These are phyloP conservation scores for Begonia loranthoides DNA, from an alignment of 306 rosid species.

Conservation along the genomic window DNA sequence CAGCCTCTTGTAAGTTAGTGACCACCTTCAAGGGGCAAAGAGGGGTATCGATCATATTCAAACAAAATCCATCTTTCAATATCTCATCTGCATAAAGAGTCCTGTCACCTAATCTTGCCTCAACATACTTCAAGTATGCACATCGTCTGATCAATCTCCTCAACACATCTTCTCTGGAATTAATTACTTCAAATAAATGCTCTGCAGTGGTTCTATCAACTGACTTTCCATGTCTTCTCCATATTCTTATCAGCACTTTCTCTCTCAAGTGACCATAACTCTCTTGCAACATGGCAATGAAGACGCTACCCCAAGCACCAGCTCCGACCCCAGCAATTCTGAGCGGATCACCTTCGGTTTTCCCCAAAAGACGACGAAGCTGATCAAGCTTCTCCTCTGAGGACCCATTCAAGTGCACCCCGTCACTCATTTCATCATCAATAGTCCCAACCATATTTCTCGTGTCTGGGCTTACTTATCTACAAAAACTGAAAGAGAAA, in stretches of 20 bases:
- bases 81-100: slow-evolving; percentile 75
- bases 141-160: slow-evolving; percentile 86
- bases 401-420: slow-evolving; percentile 24
- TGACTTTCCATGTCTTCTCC: slow-evolving; percentile 71
- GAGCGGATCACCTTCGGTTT: slow-evolving; percentile 76
- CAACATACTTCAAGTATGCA: slow-evolving; percentile 88
- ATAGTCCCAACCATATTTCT: slow-evolving; percentile 31
- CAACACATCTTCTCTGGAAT: slow-evolving; percentile 82
- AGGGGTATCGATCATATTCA: slow-evolving; percentile 93
- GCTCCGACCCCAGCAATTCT: slow-evolving; percentile 90
- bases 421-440: slow-evolving; percentile 14
- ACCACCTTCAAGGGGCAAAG: slow-evolving; percentile 89
- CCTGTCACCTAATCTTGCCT: slow-evolving; percentile 82
- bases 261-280: slow-evolving; percentile 69
- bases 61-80: slow-evolving; percentile 86
- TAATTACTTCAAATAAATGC: slow-evolving; percentile 82
- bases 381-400: slow-evolving; percentile 78
- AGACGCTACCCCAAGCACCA: slow-evolving; percentile 99
- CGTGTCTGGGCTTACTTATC: slow-evolving; percentile 11
- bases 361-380: slow-evolving; percentile 49
- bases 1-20: slow-evolving; percentile 93
- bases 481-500: too few relatives aligned
- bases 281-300: slow-evolving; percentile 77
- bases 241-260: slow-evolving; percentile 60
- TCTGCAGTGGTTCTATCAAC: slow-evolving; percentile 76